Evolutionary conservation across 768 basidiomycete species (phyloP), one percentile per base, ranked within the genome.

Genomic region (Phylloporus sp.): DNA sequence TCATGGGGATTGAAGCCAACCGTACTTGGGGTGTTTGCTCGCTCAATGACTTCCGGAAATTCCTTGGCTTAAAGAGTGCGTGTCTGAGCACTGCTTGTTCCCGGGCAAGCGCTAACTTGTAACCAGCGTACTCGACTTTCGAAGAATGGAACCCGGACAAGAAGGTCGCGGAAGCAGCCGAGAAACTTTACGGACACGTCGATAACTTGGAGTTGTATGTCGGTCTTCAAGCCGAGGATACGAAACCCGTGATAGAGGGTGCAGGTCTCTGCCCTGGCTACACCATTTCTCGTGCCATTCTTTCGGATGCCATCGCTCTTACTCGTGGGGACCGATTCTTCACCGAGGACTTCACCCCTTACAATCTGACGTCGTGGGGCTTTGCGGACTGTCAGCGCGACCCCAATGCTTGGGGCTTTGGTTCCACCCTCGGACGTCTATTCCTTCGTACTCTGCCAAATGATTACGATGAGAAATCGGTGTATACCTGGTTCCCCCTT

Each of bases 181-280:
- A 90, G 63, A 84, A 78, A 53, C 72, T 92, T 1, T 92, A 92
- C 43, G 82, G 82, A 9, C 53, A 84, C 59, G 84, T 91, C 45
- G 75, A 92, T 21, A 74, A 80, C 50, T 74, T 92, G 40, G 90
- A 92, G 61, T 70, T 92, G 15, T 91, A 92, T 56, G 82, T 84
- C 38, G 85, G 89, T 39, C 70, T 90, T 20, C 84, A 88, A 55
- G 88, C 86, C 1, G 87, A 90, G 58, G 80, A 85, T 50, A 58
- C 81, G 2, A 92, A 90, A 60, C 83, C 80, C 11, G 69, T 88
- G 29, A 74, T 82, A 18, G 80, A 82, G 0, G 90, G 90, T 41
- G 86, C 90, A 43, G 90, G 90, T 45, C 76, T 92, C 44, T 92
- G 90, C 67, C 89, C 90, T 51, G 83, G 87, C 13, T 91, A 86